Evolutionary conservation across 805 yeast species (phyloP).

Genomic region (Ogataea methylovora): DNA sequence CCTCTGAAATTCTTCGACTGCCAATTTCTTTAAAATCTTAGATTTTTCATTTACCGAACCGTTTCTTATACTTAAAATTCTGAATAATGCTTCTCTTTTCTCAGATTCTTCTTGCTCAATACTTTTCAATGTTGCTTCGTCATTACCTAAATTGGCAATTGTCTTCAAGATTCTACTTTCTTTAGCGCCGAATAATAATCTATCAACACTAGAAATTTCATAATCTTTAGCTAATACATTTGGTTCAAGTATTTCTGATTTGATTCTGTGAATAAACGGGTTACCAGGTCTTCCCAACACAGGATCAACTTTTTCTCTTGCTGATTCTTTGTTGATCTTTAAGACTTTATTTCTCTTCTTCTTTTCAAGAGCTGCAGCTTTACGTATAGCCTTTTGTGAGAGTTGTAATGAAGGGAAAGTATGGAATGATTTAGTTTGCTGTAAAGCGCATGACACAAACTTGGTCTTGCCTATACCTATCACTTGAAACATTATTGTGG

Average conservation of each 20-base stretch:
- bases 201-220: slow-evolving; percentile 60
- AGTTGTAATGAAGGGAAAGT: background rate
- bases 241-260: slow-evolving; percentile 60
- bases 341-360: slow-evolving; percentile 23
- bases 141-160: slow-evolving; percentile 12
- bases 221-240: slow-evolving; percentile 54
- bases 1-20: slow-evolving; percentile 74
- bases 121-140: slow-evolving; percentile 12
- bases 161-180: slow-evolving; percentile 41
- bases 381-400: slow-evolving; percentile 5
- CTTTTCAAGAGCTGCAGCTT: slow-evolving; percentile 11
- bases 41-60: slow-evolving; percentile 50
- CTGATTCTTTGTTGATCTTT: slow-evolving; percentile 8
- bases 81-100: slow-evolving; percentile 60
- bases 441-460: too few species aligned
- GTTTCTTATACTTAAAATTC: slow-evolving; percentile 71
- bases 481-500: too few species aligned
- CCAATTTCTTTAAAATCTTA: slow-evolving; percentile 53
- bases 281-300: slow-evolving; percentile 67
- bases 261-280: slow-evolving; percentile 62
- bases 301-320: slow-evolving; percentile 57
- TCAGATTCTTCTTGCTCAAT: slow-evolving; percentile 34
- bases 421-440: background rate
- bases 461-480: too few species aligned
- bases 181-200: slow-evolving; percentile 70